These are phyloP conservation scores for Citrus sp. DNA, from an alignment of 345 rosid genomes.

Conservation along the genomic window DNA sequence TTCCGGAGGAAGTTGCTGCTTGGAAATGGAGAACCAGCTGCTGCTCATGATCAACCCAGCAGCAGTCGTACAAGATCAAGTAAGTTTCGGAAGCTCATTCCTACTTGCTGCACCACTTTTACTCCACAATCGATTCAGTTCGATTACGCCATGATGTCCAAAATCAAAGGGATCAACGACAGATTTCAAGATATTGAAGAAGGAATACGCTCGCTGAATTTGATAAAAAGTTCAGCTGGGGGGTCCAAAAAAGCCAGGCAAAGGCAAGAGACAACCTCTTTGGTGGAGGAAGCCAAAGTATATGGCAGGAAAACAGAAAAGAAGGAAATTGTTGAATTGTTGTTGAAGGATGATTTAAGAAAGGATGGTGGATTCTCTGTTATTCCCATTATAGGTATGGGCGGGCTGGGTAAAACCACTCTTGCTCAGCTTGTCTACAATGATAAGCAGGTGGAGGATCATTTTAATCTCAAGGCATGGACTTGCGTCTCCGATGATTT, in stretches of 20 bases:
- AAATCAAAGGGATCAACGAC: background rate
- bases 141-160: background rate
- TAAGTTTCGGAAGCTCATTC: background rate
- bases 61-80: background rate
- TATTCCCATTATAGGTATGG: constrained; percentile 17
- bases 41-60: background rate
- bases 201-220: background rate
- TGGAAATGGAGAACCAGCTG: background rate
- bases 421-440: constrained; percentile 18
- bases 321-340: constrained; percentile 1
- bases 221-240: background rate
- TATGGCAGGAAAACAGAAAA: constrained; percentile 19
- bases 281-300: constrained; percentile 7
- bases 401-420: constrained; percentile 26
- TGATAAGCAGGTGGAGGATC: background rate
- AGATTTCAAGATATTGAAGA: constrained; percentile 3
- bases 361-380: background rate
- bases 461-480: constrained; percentile 14
- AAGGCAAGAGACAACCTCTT: background rate
- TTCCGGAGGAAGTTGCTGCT: no score
- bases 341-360: background rate
- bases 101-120: background rate
- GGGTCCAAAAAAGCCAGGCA: background rate
- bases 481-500: constrained; percentile 1
- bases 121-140: background rate